Conservation (phyloP, 2,329 filamentous ascomycete species). For the Rutstroemia sp. region DNA sequence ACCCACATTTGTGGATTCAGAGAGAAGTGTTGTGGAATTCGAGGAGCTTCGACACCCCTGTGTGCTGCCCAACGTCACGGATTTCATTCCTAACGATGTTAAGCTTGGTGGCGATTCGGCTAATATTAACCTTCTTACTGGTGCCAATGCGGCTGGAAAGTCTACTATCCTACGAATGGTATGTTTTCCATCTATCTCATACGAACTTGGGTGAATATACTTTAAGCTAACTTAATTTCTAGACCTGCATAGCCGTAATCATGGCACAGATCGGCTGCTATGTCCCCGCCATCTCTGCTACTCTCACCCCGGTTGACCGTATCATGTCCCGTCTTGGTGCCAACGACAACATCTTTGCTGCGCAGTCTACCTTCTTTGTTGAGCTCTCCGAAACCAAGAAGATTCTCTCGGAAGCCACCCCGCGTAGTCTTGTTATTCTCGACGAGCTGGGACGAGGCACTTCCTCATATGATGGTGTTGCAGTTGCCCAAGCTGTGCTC, state of each 20-base stretch:
- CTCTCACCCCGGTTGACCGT: constrained; percentile 83
- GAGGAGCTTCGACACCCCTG: constrained; percentile 90
- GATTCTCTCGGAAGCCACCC: constrained; percentile 89
- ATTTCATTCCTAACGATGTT: constrained; percentile 96
- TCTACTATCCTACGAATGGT: constrained; percentile 94
- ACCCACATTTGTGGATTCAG: constrained; percentile 77
- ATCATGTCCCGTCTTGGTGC: constrained; percentile 98
- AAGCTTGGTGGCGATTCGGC: constrained; percentile 71
- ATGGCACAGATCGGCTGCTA: constrained; percentile 96
- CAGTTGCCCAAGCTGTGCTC: constrained; percentile 93
- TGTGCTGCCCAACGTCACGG: constrained; percentile 79
- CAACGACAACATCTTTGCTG: constrained; percentile 98
- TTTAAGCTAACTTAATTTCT: constrained; percentile 13
- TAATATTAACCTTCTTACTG: constrained; percentile 87
- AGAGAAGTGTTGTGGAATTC: constrained; percentile 85
- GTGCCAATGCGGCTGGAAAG: constrained; percentile 95
- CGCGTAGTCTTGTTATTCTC: constrained; percentile 89
- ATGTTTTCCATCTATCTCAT: constrained; percentile 29
- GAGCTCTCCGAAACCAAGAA: constrained; percentile 97
- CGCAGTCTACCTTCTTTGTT: constrained; percentile 97
- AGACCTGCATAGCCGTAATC: constrained; percentile 93
- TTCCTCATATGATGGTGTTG: constrained; percentile 91
- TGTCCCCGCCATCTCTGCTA: constrained; percentile 74
- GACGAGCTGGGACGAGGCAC: constrained; percentile 95
- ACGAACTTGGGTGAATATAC: background rate